Evolutionary conservation across 257 asterid genomes (phyloP).

Genomic region (Cinchona pubescens): DNA sequence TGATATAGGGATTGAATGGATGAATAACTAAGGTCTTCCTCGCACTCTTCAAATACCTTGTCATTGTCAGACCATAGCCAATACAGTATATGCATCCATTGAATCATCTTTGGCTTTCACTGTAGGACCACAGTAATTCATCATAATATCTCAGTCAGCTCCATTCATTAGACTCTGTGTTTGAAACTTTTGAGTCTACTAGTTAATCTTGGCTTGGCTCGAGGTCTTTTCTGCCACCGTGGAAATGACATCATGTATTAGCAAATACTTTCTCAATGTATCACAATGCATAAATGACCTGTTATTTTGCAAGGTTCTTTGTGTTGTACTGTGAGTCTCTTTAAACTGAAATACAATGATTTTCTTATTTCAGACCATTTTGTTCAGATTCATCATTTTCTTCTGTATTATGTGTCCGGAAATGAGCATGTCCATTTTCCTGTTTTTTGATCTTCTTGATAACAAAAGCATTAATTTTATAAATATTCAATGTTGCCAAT

Average conservation of each 20-base stretch:
- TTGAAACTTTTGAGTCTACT: neutral
- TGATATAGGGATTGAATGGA: neutral
- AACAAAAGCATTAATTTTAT: neutral
- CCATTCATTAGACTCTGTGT: neutral
- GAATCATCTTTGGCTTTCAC: neutral
- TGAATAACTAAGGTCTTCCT: neutral
- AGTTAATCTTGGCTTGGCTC: neutral
- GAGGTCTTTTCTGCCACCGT: neutral
- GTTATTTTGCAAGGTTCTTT: too few relatives aligned
- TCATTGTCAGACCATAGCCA: neutral
- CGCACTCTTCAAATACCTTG: neutral
- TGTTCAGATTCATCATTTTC: neutral
- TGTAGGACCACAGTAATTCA: neutral
- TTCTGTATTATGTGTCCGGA: neutral
- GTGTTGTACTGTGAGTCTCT: neutral
- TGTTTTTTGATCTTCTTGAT: neutral
- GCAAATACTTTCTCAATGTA: neutral
- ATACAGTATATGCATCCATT: neutral
- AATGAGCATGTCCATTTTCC: neutral
- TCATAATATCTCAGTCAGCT: neutral
- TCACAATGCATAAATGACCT: too few relatives aligned
- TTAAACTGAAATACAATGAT: neutral
- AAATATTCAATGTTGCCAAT: neutral
- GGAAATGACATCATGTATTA: neutral
- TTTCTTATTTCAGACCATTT: neutral